phyloP scores from a whole-genome alignment of 2,329 filamentous ascomycete species.

The Talaromyces amestolkiae region DNA sequence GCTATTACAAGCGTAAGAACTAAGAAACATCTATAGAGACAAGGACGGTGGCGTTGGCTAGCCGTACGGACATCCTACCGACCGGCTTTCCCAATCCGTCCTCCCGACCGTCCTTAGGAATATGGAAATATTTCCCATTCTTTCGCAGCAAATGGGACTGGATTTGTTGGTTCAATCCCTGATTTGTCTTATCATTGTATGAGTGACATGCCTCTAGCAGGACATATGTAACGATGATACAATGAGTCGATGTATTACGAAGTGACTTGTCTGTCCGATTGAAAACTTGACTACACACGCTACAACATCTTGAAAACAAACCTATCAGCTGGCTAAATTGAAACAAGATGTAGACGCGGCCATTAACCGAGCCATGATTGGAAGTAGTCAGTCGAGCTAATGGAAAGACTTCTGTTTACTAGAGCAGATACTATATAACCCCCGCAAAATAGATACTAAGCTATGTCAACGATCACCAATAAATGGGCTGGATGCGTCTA shows the following conservation, averaged over 20 bases:
- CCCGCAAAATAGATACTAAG: not conserved
- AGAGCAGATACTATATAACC: too few species aligned
- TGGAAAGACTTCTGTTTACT: not conserved
- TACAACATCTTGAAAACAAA: not conserved
- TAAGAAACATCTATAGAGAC: not conserved
- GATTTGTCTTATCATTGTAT: not conserved
- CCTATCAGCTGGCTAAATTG: not conserved
- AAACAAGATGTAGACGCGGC: not conserved
- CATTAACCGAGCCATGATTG: not conserved
- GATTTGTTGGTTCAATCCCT: not conserved
- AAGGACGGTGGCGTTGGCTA: not conserved
- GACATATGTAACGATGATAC: conserved; percentile 16
- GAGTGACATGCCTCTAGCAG: not conserved
- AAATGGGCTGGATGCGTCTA: conserved; percentile 10
- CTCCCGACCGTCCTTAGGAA: not conserved
- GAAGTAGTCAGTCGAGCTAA: not conserved
- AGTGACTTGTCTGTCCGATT: not conserved
- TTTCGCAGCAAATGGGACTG: not conserved
- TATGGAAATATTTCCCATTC: not conserved
- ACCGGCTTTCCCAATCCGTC: conserved; percentile 18
- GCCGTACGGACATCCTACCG: not conserved
- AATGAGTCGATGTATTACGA: conserved; percentile 1
- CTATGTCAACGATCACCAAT: not conserved
- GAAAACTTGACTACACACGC: not conserved
- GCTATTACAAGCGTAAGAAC: not conserved